Conservation (phyloP, 2,329 filamentous ascomycete species). For the Penicillium sp. region DNA sequence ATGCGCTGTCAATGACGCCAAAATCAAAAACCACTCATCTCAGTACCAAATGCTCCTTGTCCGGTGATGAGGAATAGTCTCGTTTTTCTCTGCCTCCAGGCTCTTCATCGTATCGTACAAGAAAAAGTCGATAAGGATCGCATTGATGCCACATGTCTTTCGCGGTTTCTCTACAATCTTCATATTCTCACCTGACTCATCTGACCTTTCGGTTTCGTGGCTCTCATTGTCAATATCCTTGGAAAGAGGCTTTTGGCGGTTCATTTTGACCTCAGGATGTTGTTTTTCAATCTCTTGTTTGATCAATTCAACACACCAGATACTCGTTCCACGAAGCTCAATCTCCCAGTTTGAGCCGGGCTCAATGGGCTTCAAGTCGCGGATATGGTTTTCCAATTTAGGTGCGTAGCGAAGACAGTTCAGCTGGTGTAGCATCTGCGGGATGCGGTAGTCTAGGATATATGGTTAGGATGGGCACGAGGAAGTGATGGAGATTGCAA, state of each 20-base stretch:
- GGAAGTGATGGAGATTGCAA: background rate
- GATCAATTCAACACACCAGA: conserved; percentile 93
- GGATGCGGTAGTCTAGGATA: conserved; percentile 78
- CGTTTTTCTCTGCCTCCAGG: conserved; percentile 61
- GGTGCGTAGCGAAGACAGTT: conserved; percentile 84
- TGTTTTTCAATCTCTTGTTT: conserved; percentile 71
- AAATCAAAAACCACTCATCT: conserved; percentile 7
- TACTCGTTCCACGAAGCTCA: conserved; percentile 86
- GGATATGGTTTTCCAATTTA: conserved; percentile 68
- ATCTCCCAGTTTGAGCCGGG: conserved; percentile 77
- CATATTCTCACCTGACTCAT: conserved; percentile 14
- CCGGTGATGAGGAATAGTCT: conserved; percentile 73
- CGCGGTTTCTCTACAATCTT: conserved; percentile 17
- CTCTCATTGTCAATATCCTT: background rate
- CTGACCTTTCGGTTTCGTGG: conserved; percentile 4
- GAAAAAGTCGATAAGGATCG: conserved; percentile 95
- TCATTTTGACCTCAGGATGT: conserved; percentile 63
- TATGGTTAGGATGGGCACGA: background rate
- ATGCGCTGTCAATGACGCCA: conserved; percentile 1
- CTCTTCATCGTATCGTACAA: conserved; percentile 93
- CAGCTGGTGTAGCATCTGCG: conserved; percentile 83
- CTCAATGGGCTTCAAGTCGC: conserved; percentile 61
- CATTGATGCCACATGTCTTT: conserved; percentile 60
- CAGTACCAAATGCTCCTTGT: conserved; percentile 95
- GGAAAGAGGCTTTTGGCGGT: background rate